A percentile compares a stretch with the other conserved stretches of the same genome.
Evolutionary conservation across 257 asterid genomes (phyloP).

Genomic region (Pogostemon cablin): DNA sequence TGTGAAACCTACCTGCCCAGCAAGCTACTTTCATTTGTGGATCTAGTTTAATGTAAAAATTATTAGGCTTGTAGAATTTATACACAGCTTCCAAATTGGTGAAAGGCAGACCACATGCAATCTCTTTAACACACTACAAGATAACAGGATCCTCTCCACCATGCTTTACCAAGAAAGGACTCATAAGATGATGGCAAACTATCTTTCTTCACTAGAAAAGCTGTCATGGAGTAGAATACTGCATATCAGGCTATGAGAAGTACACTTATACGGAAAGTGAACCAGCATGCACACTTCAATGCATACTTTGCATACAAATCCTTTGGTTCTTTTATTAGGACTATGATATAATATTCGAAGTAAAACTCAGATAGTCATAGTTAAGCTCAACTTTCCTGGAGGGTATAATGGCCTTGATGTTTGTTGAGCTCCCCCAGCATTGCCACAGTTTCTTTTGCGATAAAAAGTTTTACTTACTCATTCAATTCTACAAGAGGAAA

Average conservation of each 20-base stretch:
- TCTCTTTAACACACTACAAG: conserved; percentile 77
- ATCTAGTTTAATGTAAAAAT: conserved; percentile 75
- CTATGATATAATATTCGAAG: neutral
- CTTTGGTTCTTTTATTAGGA: neutral
- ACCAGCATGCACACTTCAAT: neutral
- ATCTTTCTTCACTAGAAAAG: conserved; percentile 88
- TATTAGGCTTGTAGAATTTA: conserved; percentile 71
- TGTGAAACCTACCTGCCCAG: conserved; percentile 60
- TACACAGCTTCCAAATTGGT: conserved; percentile 63
- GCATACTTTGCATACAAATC: conserved; percentile 10
- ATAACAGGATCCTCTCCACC: conserved; percentile 82
- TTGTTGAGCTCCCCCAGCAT: neutral
- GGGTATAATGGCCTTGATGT: conserved; percentile 7
- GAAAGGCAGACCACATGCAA: conserved; percentile 72
- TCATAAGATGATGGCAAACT: conserved; percentile 84
- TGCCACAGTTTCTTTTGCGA: neutral
- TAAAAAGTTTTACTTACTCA: neutral
- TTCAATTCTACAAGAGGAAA: neutral
- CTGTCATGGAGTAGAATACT: conserved; percentile 63
- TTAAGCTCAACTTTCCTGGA: conserved; percentile 1
- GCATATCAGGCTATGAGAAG: conserved; percentile 21
- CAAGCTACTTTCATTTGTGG: conserved; percentile 92
- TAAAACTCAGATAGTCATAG: neutral
- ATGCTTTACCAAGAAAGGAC: conserved; percentile 92
- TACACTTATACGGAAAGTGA: conserved; percentile 24